Evolutionary conservation across 2,329 filamentous ascomycete species (phyloP).

Genomic region (Alternaria metachromatica): DNA sequence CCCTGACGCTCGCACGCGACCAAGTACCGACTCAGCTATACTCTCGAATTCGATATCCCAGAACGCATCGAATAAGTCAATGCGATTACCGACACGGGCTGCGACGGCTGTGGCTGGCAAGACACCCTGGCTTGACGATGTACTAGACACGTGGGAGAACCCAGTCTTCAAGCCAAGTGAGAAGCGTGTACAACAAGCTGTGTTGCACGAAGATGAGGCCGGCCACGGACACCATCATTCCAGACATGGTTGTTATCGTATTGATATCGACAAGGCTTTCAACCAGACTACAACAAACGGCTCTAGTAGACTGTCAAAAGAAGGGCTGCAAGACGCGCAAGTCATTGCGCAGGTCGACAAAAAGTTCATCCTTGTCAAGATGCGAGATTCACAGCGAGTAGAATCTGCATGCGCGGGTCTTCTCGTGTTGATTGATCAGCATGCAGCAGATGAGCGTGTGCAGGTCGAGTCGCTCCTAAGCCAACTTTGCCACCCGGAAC

Average conservation of each 20-base stretch:
- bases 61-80: slow-evolving; percentile 31
- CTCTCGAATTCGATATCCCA: slow-evolving; percentile 13
- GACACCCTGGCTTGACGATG: slow-evolving; percentile 63
- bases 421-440: slow-evolving; percentile 86
- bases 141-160: slow-evolving; percentile 75
- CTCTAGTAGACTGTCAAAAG: slow-evolving; percentile 63
- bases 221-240: background rate
- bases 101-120: slow-evolving; percentile 11
- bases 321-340: slow-evolving; percentile 58
- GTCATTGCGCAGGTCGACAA: slow-evolving; percentile 84
- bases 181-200: slow-evolving; percentile 50
- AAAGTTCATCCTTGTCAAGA: slow-evolving; percentile 82
- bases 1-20: slow-evolving; percentile 18
- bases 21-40: slow-evolving; percentile 10
- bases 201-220: slow-evolving; percentile 23
- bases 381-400: slow-evolving; percentile 40
- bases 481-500: slow-evolving; percentile 56
- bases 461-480: slow-evolving; percentile 76
- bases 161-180: slow-evolving; percentile 70
- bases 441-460: slow-evolving; percentile 90
- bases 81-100: slow-evolving; percentile 40
- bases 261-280: slow-evolving; percentile 27
- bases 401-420: slow-evolving; percentile 36
- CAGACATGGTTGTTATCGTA: slow-evolving; percentile 15
- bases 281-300: slow-evolving; percentile 29